Conservation (phyloP, 371 early-diverging fungal genomes). For the Haplosporangium sp. region DNA sequence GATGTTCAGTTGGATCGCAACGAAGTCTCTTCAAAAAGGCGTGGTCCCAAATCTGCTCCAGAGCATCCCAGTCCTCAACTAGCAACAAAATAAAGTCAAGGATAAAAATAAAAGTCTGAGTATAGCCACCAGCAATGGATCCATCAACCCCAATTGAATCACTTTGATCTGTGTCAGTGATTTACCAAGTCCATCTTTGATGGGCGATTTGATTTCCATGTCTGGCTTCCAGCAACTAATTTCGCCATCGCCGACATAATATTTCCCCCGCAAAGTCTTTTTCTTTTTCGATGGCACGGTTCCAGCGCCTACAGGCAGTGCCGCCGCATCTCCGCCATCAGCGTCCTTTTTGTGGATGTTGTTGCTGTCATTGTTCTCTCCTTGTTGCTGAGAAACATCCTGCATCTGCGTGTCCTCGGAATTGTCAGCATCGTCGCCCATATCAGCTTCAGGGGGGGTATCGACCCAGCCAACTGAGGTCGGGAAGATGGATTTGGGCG, state of each 20-base stretch:
- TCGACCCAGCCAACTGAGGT: constrained; percentile 72
- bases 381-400: constrained; percentile 29
- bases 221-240: constrained; percentile 77
- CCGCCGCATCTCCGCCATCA: constrained; percentile 42
- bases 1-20: constrained; percentile 83
- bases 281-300: constrained; percentile 27
- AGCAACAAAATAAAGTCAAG: constrained; percentile 12
- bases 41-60: constrained; percentile 90
- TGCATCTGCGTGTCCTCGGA: constrained; percentile 46
- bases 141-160: no score
- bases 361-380: constrained; percentile 17
- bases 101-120: neutral
- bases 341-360: constrained; percentile 49
- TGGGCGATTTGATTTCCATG: constrained; percentile 84
- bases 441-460: constrained; percentile 46
- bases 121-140: no score
- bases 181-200: constrained; percentile 77
- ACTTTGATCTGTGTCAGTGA: neutral
- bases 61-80: constrained; percentile 94
- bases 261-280: constrained; percentile 55
- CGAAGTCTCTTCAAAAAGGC: constrained; percentile 76
- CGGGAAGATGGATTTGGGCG: constrained; percentile 88
- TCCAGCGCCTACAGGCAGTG: constrained; percentile 32
- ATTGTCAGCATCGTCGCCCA: constrained; percentile 50
- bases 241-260: constrained; percentile 85